Base-by-base conservation (phyloP, 257 asterid genomes). In the Vinca minor region DNA sequence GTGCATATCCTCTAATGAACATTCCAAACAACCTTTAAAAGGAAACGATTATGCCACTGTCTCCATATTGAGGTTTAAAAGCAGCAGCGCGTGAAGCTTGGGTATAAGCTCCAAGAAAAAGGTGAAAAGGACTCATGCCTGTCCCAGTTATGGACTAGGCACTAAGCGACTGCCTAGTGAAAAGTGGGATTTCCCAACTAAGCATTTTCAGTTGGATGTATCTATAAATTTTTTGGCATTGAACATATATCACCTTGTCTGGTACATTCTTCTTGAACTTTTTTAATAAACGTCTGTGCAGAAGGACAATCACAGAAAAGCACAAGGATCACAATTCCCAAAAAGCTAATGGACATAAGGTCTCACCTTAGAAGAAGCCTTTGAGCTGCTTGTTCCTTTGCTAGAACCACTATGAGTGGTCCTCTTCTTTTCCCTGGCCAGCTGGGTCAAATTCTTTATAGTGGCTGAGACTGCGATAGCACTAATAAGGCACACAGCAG, bases 381-480 rank as follows among this genome's bases (percentile, higher is more conserved):
- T 92, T 77, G 88, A 41, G 73, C 82, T 68, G 62, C 79, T 23
- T 46, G 89, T 67, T 75, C 96, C 96, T 82, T 84, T 92, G 71
- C 81, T 74, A 59, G 91, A 80, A 70, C 84, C 86, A 58, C 73
- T 69, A 56, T 70, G 78, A 50, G 78, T 50, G 54, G 77, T 73
- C 65, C 87, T 92, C 79, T 81, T 74, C 81, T 83, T 87, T 68
- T 84, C 79, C 77, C 98, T 80, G 64, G 85, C 87, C 72, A 92
- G 67, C 82, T 81, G 95, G 70, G 95, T 89, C 72, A 92, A 76
- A 82, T 84, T 92, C 84, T 92, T 92, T 42, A 92, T 54, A 55
- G 97, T 87, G 73, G 98, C 97, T 3, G 98, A 92, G 79, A 89
- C 97, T 46, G 98, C 98, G 78, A 92, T 87, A 56, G 96, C 95